These are phyloP conservation scores for Boletellus sp. DNA, from an alignment of 1,284 basidiomycete genomes.

Conservation along the genomic window DNA sequence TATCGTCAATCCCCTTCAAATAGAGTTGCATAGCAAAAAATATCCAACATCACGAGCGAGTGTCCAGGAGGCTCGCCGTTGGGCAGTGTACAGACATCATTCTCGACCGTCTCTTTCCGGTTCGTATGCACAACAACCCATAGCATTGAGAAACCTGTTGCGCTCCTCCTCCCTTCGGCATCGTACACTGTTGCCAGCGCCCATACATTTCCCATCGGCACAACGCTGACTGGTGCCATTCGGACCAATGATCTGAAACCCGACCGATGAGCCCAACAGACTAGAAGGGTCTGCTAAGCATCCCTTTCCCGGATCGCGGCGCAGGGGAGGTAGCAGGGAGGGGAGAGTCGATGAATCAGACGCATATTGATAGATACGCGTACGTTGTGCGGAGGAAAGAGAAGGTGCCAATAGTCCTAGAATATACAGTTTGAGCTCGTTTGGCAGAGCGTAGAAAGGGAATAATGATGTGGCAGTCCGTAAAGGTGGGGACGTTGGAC, in stretches of 20 bases:
- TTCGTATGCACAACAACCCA: conserved; percentile 51
- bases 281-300: conserved; percentile 38
- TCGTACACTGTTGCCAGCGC: conserved; percentile 35
- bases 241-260: conserved; percentile 5
- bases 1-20: no score
- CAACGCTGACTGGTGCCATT: conserved; percentile 23
- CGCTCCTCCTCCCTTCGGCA: conserved; percentile 43
- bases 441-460: conserved; percentile 48
- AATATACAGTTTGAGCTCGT: conserved; percentile 57
- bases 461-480: conserved; percentile 25
- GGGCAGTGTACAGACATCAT: neutral
- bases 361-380: conserved; percentile 56
- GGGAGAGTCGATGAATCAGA: conserved; percentile 55
- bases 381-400: conserved; percentile 54
- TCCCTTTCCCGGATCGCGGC: conserved; percentile 12
- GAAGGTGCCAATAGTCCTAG: conserved; percentile 56
- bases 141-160: conserved; percentile 40
- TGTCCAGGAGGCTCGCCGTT: no score
- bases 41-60: neutral
- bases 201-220: conserved; percentile 36
- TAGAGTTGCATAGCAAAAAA: no score
- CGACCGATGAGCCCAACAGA: conserved; percentile 18
- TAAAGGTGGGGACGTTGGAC: conserved; percentile 17
- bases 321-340: conserved; percentile 37
- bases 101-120: conserved; percentile 19